Base-by-base conservation (phyloP, 768 basidiomycete species). In the Exsudoporus frostii region DNA sequence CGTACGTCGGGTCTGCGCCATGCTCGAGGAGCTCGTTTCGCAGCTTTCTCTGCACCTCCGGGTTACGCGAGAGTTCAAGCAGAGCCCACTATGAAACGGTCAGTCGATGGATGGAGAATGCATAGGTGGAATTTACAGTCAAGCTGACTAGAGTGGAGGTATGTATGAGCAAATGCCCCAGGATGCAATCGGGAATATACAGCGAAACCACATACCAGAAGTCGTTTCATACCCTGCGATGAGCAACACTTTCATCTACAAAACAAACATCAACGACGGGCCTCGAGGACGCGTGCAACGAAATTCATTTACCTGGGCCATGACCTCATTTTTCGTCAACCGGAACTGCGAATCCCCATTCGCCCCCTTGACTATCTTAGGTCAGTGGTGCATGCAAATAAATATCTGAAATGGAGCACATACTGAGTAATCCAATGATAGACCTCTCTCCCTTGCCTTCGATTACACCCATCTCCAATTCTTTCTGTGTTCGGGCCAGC, bases 31-130 rank as follows among this genome's bases (percentile, higher is more conserved):
- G 71, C 45, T 85, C 82, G 2, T 76, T 69, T 36, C 83, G 75
- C 6, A 84, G 65, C 41, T 69, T 76, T 19, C 68, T 61, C 62
- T 85, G 83, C 9, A 72, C 66, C 22, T 79, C 71, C 0, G 67
- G 74, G 50, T 79, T 62, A 27, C 71, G 71, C 2, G 70, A 74
- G 0, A 85, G 72, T 55, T 84, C 82, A n/a, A 85, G 75, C 0
- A 86, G 68, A 1, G 79, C 77, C 82, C 83, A 85, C 79, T 79
- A 22, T 17, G 13, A 8, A 41, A 14, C 4, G 15, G n/a, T 45
- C 2, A 30, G 37, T 22, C 0, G 14, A 20, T 25, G 34, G 1
- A 19, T 9, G 22, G 1, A 15, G 10, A 30, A 36, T 4, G 2
- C 22, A 34, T 11, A 0, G 7, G 14, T 13, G 10, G 4, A 0